Conservation (phyloP, 495 filamentous ascomycete species). For the Annulohypoxylon maeteangense region DNA sequence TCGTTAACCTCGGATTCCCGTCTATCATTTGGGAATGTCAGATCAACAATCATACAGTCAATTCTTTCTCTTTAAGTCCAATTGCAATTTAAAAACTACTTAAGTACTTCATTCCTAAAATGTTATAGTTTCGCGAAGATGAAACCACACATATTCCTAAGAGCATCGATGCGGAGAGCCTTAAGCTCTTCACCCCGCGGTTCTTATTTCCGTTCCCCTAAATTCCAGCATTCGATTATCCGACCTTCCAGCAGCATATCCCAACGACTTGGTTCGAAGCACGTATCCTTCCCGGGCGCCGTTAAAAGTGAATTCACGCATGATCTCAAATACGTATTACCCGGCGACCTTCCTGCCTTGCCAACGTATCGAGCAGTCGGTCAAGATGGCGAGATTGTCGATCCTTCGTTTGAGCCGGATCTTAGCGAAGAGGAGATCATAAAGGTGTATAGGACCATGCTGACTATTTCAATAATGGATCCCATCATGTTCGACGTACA, state of each 20-base stretch:
- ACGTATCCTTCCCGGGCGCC: conserved; percentile 92
- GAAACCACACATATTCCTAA: conserved; percentile 37
- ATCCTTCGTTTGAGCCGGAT: conserved; percentile 70
- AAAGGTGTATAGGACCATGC: conserved; percentile 69
- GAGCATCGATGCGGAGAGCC: conserved; percentile 34
- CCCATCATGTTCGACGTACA: conserved; percentile 90
- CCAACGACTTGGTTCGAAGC: conserved; percentile 76
- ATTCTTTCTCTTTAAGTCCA: conserved; percentile 5
- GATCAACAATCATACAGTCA: conserved; percentile 1
- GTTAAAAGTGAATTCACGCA: conserved; percentile 91
- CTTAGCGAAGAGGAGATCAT: conserved; percentile 76
- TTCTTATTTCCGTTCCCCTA: conserved; percentile 17
- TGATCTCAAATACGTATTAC: conserved; percentile 76
- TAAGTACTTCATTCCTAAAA: conserved; percentile 8
- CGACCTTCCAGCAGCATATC: conserved; percentile 55
- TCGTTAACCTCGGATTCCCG: conserved; percentile 45
- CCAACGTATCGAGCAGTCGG: conserved; percentile 89
- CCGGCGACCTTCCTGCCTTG: conserved; percentile 73
- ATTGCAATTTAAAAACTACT: conserved; percentile 1
- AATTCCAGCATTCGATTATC: conserved; percentile 17
- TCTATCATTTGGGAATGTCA: conserved; percentile 27
- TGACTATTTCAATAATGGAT: conserved; percentile 90
- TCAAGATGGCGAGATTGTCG: conserved; percentile 81
- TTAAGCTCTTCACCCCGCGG: conserved; percentile 34
- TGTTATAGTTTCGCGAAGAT: conserved; percentile 33